Conservation (phyloP, 495 filamentous ascomycete species). For the Penicillium pancosmium region DNA sequence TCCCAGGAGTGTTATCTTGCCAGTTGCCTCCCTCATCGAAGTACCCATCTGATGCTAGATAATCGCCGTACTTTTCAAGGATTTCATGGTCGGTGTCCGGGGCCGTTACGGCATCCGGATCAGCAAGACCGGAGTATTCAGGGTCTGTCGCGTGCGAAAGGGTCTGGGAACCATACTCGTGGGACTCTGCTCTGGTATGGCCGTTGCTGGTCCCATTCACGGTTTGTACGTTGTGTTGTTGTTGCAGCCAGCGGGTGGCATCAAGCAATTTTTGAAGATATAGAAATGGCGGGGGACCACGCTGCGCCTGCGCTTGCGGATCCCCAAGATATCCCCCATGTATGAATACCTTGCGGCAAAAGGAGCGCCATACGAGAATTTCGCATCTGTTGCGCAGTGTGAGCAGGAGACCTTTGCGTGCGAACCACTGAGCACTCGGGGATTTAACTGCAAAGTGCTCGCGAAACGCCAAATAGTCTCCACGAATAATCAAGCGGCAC, state of each 20-base stretch:
- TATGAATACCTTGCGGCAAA: conserved; percentile 77
- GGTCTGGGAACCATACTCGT: conserved; percentile 35
- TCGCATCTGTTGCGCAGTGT: conserved; percentile 74
- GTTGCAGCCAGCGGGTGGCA: conserved; percentile 44
- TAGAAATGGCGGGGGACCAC: conserved; percentile 46
- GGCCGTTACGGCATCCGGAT: conserved; percentile 1
- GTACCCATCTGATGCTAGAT: conserved; percentile 36
- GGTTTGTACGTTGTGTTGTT: conserved; percentile 24
- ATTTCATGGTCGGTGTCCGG: conserved; percentile 22
- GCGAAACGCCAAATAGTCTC: conserved; percentile 78
- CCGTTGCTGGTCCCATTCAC: conserved; percentile 3
- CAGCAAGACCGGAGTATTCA: conserved; percentile 34
- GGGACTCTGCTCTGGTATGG: conserved; percentile 18
- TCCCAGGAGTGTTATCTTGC: conserved; percentile 29
- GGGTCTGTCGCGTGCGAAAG: conserved; percentile 33
- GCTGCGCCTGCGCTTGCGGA: conserved; percentile 36
- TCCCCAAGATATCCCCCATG: conserved; percentile 59
- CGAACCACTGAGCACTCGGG: conserved; percentile 66
- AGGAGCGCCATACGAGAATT: conserved; percentile 79
- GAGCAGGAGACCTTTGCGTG: conserved; percentile 72
- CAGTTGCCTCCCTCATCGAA: conserved; percentile 40
- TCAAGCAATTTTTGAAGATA: conserved; percentile 45
- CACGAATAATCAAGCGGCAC: conserved; percentile 70
- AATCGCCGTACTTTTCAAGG: conserved; percentile 40
- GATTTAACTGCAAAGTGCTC: conserved; percentile 59